These are phyloP conservation scores for Firmiana major DNA, from an alignment of 345 rosid species.

Conservation along the genomic window DNA sequence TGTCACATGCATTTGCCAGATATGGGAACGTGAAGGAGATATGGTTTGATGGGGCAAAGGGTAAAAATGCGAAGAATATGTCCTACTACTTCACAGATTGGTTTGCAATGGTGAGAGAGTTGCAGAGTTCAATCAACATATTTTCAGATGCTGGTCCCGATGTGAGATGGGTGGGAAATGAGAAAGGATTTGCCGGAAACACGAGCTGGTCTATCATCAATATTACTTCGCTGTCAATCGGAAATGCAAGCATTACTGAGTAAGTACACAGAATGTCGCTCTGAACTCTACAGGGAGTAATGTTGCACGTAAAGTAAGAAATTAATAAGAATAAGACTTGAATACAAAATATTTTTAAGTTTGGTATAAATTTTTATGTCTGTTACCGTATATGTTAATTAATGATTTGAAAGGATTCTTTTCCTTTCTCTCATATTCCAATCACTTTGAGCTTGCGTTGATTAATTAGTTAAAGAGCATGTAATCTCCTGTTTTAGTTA, in stretches of 20 bases:
- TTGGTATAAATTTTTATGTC: not conserved
- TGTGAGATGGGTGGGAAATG: slow-evolving; percentile 71
- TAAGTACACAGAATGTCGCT: slow-evolving; percentile 16
- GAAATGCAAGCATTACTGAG: slow-evolving; percentile 47
- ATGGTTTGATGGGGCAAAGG: slow-evolving; percentile 82
- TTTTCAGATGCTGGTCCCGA: slow-evolving; percentile 78
- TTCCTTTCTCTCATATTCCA: not conserved
- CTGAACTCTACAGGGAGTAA: not conserved
- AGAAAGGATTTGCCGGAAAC: slow-evolving; percentile 51
- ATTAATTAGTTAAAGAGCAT: not conserved
- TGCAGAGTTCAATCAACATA: slow-evolving; percentile 65
- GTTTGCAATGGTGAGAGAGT: slow-evolving; percentile 72
- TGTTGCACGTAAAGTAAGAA: not conserved
- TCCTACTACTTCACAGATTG: slow-evolving; percentile 60
- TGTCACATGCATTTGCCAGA: slow-evolving; percentile 24
- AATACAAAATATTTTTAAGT: not conserved
- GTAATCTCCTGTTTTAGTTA: not conserved
- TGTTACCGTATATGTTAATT: not conserved
- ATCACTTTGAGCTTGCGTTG: not conserved
- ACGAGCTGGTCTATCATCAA: slow-evolving; percentile 77
- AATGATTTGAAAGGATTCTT: not conserved
- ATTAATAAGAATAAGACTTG: not conserved
- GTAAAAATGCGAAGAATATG: slow-evolving; percentile 54
- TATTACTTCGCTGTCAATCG: slow-evolving; percentile 53
- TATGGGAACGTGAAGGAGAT: slow-evolving; percentile 61